These are phyloP conservation scores for Trametes cinnabarina DNA, from an alignment of 768 basidiomycete genomes.

Conservation along the genomic window DNA sequence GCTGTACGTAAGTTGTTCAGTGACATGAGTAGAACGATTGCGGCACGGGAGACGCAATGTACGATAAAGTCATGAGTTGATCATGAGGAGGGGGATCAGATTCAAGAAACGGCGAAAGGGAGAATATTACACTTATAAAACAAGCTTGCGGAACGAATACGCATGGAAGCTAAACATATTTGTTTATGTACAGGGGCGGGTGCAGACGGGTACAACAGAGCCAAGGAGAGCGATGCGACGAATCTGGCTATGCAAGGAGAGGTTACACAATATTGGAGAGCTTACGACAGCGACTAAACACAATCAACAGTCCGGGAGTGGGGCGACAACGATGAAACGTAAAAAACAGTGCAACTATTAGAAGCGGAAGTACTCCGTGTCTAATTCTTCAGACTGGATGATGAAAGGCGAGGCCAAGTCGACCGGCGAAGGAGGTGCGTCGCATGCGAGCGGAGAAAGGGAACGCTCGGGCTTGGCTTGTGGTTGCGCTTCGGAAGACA, in stretches of 20 bases:
- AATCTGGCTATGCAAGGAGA: background rate
- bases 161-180: background rate
- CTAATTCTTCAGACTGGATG: conserved; percentile 1
- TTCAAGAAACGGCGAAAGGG: background rate
- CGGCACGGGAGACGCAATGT: no score
- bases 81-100: no score
- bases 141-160: background rate
- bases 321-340: background rate
- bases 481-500: background rate
- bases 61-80: no score
- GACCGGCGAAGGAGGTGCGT: background rate
- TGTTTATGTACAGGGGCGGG: background rate
- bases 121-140: background rate
- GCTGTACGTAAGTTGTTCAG: no score
- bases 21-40: no score
- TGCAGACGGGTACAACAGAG: background rate
- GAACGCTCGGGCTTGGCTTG: background rate
- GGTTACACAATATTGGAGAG: background rate
- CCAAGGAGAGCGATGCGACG: background rate
- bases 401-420: conserved; percentile 14
- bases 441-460: background rate
- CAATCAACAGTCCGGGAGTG: background rate
- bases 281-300: background rate
- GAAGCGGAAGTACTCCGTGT: conserved; percentile 11
- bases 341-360: background rate